Conservation (phyloP, 768 basidiomycete genomes). For the Krasilnikovozyma curviuscula region DNA sequence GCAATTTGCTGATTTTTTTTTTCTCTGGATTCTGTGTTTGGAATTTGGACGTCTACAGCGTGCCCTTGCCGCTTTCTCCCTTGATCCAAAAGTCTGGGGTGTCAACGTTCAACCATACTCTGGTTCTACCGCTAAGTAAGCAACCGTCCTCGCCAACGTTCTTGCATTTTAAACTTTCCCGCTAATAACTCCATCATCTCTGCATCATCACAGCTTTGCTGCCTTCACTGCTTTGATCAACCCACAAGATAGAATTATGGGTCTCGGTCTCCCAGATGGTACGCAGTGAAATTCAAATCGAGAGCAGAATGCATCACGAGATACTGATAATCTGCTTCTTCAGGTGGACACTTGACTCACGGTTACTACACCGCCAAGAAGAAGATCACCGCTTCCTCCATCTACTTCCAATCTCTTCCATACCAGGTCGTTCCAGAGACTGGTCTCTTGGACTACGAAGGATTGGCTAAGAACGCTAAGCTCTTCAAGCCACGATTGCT, state of each 20-base stretch:
- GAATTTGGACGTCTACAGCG: no score
- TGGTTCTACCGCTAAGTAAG: conserved; percentile 80
- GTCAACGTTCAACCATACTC: conserved; percentile 99
- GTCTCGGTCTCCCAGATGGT: conserved; percentile 91
- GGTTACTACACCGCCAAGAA: conserved; percentile 98
- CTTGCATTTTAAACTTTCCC: background rate
- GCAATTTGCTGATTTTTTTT: no score
- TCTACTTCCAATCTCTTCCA: conserved; percentile 98
- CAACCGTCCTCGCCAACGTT: conserved; percentile 6
- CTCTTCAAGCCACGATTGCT: conserved; percentile 88
- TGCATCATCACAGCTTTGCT: conserved; percentile 49
- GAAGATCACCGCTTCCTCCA: conserved; percentile 98
- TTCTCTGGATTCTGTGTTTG: no score
- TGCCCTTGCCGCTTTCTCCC: conserved; percentile 86
- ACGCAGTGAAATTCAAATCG: conserved; percentile 37
- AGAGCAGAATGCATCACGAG: background rate
- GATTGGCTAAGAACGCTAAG: conserved; percentile 63
- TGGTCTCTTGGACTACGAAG: conserved; percentile 74
- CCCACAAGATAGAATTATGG: conserved; percentile 96
- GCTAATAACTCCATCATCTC: background rate
- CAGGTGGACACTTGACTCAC: conserved; percentile 42
- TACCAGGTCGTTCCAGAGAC: conserved; percentile 60
- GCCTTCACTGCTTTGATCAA: conserved; percentile 87
- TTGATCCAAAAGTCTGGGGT: conserved; percentile 74
- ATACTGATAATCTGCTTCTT: background rate